Evolutionary conservation across 148 eudicot genomes (phyloP), one percentile per base, ranked within the genome.

Genomic region (Camellia sinensis): DNA sequence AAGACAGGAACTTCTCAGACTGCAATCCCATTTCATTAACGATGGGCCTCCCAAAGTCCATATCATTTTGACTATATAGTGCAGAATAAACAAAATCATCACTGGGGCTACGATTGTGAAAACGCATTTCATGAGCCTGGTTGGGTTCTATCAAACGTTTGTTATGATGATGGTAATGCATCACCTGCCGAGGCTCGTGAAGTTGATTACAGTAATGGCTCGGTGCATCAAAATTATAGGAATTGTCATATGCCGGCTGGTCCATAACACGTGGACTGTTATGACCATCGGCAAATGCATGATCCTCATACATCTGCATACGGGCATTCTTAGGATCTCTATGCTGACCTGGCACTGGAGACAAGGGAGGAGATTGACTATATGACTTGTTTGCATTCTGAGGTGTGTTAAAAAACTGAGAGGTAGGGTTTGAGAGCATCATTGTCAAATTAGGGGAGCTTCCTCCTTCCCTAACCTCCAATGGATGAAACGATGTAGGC

Each of bases 311-410:
- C 64, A 84, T 80, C 78, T 82, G 89, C 79, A 81, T 60, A 41
- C 64, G 74, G 62, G 81, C 78, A 76, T 52, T 79, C 66, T 71
- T 86, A 0, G 74, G 18, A 72, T 84, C 85, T 71, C 68, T 73
- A 72, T 80, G 75, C 75, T 78, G 91, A 79, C 54, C 71, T 6
- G 76, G 87, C 73, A 62, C 80, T 37, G 86, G 80, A 74, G 93
- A 87, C 52, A 82, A 64, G 75, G 89, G 88, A 79, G 95, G 87
- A 71, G 93, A 86, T 56, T 64, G 86, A 80, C 74, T 68, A 57
- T 80, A 85, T 11, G 89, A 85, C 72, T 65, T 81, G 57, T 75
- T 67, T 59, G 83, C 67, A 73, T 45, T 50, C 11, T 73, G 83
- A 67, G 84, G 61, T n/a, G 82, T 84, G 71, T 80, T 89, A 48